Percentiles rank a stretch among this genome's conserved stretches.
These are phyloP conservation scores for Musa troglodytarum DNA, from an alignment of 176 grass and related monocot genomes.

Conservation along the genomic window DNA sequence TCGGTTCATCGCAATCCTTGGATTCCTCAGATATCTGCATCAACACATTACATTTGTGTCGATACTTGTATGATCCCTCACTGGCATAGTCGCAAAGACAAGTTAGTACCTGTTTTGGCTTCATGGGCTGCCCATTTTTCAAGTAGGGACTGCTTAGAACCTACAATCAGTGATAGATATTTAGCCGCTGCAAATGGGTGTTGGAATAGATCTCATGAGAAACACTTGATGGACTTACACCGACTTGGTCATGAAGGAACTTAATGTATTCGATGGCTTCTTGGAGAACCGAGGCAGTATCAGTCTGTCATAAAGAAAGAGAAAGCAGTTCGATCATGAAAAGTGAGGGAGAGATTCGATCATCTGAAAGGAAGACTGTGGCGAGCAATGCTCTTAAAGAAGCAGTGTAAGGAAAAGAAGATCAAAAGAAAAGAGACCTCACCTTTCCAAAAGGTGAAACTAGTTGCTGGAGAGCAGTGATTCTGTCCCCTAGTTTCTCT, in stretches of 20 bases:
- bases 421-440: slow-evolving; percentile 1
- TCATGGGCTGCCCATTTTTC: background rate
- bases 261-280: slow-evolving; percentile 99
- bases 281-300: slow-evolving; percentile 98
- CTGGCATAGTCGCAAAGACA: background rate
- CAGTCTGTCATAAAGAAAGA: slow-evolving; percentile 56
- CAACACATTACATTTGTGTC: slow-evolving; percentile 1
- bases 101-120: background rate
- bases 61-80: background rate
- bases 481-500: slow-evolving; percentile 98
- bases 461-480: slow-evolving; percentile 94
- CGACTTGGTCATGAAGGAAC: slow-evolving; percentile 95
- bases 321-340: slow-evolving; percentile 33
- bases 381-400: slow-evolving; percentile 32
- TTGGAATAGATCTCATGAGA: background rate
- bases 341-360: slow-evolving; percentile 32
- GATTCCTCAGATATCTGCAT: slow-evolving; percentile 42
- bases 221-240: slow-evolving; percentile 39
- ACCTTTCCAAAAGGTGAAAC: slow-evolving; percentile 99
- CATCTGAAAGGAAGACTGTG: slow-evolving; percentile 32
- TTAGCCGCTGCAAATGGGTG: background rate
- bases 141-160: slow-evolving; percentile 14
- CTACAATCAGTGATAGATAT: background rate
- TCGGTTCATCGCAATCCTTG: slow-evolving; percentile 38
- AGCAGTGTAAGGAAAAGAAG: slow-evolving; percentile 22